phyloP scores from a whole-genome alignment of 306 rosid genomes.

The Gleditsia sinensis region DNA sequence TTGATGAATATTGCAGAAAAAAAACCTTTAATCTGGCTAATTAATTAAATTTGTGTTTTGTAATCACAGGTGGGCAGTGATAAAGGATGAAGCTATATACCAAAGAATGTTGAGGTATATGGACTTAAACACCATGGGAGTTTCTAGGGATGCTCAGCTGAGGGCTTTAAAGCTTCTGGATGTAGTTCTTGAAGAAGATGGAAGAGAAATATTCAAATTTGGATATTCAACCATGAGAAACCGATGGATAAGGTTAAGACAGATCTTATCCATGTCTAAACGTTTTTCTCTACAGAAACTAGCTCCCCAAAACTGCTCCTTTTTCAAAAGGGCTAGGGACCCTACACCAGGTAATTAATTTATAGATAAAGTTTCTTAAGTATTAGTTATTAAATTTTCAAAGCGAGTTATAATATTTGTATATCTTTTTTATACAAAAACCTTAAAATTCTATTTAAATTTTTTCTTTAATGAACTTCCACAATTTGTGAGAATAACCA shows the following conservation, averaged over 20 bases:
- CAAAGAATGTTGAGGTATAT: conserved; percentile 28
- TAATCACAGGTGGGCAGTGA: neutral
- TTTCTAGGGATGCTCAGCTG: conserved; percentile 41
- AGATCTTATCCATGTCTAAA: conserved; percentile 20
- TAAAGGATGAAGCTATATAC: conserved; percentile 41
- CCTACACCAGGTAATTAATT: conserved; percentile 43
- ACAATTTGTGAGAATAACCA: too few species aligned
- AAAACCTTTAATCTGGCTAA: too few species aligned
- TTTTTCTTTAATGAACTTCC: too few species aligned
- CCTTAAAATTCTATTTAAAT: too few species aligned
- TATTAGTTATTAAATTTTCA: too few species aligned
- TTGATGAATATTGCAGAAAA: too few species aligned
- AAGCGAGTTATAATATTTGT: too few species aligned
- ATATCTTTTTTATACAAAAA: too few species aligned
- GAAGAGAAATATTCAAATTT: conserved; percentile 35
- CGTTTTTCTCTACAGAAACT: conserved; percentile 43
- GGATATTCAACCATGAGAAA: conserved; percentile 29
- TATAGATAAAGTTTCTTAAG: too few species aligned
- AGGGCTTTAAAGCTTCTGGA: conserved; percentile 43
- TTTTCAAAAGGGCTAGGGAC: conserved; percentile 5
- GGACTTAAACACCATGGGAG: neutral
- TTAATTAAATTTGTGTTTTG: too few species aligned
- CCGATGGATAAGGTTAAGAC: conserved; percentile 38
- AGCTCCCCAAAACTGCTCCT: conserved; percentile 34
- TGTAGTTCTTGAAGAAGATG: conserved; percentile 9